Conservation (phyloP, 768 basidiomycete genomes). For the Leccinum aurantiacum region DNA sequence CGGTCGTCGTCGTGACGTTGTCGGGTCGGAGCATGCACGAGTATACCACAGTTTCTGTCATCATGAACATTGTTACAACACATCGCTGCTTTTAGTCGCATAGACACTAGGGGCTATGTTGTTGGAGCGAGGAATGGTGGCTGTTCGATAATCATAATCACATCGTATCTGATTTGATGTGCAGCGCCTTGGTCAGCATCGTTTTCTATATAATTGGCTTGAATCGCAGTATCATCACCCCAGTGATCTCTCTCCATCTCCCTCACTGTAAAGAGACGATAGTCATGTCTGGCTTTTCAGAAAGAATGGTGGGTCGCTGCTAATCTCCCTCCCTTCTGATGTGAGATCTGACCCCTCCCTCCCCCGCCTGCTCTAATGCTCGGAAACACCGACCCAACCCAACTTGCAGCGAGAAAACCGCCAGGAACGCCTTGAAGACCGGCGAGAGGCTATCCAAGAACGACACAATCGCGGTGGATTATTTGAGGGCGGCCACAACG, state of each 20-base stretch:
- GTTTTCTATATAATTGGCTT: background rate
- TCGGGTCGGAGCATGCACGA: background rate
- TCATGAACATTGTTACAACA: background rate
- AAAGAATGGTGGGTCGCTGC: background rate
- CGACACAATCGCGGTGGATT: background rate
- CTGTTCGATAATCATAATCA: background rate
- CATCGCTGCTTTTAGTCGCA: background rate
- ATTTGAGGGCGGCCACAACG: background rate
- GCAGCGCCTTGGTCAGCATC: background rate
- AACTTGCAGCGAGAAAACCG: background rate
- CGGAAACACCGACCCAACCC: background rate
- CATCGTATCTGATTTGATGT: background rate
- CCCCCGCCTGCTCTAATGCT: background rate
- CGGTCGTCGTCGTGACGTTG: background rate
- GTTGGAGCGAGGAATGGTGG: background rate
- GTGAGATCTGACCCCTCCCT: background rate
- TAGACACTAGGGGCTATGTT: background rate
- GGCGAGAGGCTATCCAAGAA: background rate
- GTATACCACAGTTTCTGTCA: background rate
- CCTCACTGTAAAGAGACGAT: background rate
- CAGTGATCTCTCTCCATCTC: background rate
- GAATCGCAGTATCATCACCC: background rate
- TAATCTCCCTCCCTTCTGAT: background rate
- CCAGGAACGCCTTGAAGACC: background rate
- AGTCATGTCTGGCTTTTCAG: background rate